Evolutionary conservation across 768 basidiomycete species (phyloP).

Genomic region (Tulasnella sp.): DNA sequence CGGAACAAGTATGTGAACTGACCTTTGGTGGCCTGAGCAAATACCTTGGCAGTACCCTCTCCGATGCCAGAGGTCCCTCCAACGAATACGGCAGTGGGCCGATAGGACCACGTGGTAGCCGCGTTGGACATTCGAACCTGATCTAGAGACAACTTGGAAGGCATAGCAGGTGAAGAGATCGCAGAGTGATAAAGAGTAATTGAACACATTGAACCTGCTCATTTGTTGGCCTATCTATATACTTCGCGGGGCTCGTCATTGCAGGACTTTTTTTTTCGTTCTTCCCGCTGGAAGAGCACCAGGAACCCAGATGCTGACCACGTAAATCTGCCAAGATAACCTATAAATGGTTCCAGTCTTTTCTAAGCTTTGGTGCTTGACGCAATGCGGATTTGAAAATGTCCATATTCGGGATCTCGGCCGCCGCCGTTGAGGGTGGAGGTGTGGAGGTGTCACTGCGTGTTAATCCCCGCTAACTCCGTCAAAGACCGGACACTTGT

Average conservation of each 20-base stretch:
- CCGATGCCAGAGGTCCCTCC: conserved; percentile 29
- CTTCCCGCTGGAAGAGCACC: background rate
- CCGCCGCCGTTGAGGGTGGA: background rate
- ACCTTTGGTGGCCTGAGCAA: conserved; percentile 27
- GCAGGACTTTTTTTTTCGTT: background rate
- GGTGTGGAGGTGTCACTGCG: background rate
- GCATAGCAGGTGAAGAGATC: background rate
- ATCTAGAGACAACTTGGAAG: conserved; percentile 10
- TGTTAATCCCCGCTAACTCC: background rate
- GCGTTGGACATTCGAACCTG: conserved; percentile 14
- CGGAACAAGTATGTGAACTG: background rate
- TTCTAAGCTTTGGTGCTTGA: background rate
- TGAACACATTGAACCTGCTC: background rate
- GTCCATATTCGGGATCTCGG: background rate
- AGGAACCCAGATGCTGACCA: background rate
- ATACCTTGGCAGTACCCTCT: conserved; percentile 19
- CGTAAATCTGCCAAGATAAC: background rate
- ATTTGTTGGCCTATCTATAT: background rate
- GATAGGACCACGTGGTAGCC: conserved; percentile 12
- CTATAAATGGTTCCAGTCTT: background rate
- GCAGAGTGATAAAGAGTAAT: too few species aligned
- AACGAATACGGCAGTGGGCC: conserved; percentile 27
- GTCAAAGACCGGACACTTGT: background rate
- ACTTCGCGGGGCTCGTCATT: background rate
- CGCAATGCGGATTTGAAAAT: background rate